A percentile compares a stretch with the other conserved stretches of the same genome.
These are phyloP conservation scores for Penicillium sclerotiorum DNA, from an alignment of 2,329 filamentous ascomycete species.

Conservation along the genomic window DNA sequence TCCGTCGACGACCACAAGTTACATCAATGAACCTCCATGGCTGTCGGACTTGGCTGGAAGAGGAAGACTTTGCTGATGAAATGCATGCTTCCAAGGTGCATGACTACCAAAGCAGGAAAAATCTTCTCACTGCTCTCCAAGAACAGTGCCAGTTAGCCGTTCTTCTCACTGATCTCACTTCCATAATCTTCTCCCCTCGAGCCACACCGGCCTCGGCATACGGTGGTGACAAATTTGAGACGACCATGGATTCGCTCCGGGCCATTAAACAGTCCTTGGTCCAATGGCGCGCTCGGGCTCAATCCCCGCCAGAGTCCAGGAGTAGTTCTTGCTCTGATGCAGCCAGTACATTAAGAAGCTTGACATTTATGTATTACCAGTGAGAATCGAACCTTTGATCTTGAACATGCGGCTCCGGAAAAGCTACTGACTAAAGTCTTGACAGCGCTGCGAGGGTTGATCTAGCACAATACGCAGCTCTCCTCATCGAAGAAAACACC, in stretches of 20 bases:
- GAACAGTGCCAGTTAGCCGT: slow-evolving; percentile 52
- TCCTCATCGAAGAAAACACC: slow-evolving; percentile 45
- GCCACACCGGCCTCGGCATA: slow-evolving; percentile 15
- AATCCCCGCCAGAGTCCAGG: not conserved
- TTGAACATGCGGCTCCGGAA: too few species aligned
- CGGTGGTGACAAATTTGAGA: slow-evolving; percentile 16
- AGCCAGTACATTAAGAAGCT: slow-evolving; percentile 49
- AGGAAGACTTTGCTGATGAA: slow-evolving; percentile 52
- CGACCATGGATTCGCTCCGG: slow-evolving; percentile 11
- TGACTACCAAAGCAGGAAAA: slow-evolving; percentile 48
- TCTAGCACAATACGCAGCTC: slow-evolving; percentile 52
- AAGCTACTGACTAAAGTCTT: not conserved
- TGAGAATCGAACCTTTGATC: slow-evolving; percentile 31
- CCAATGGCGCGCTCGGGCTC: slow-evolving; percentile 20
- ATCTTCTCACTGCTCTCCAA: slow-evolving; percentile 50
- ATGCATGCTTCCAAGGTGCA: slow-evolving; percentile 51
- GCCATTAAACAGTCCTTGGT: slow-evolving; percentile 20
- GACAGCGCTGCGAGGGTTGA: slow-evolving; percentile 47
- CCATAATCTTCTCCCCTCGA: slow-evolving; percentile 46
- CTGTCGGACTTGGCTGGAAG: slow-evolving; percentile 41
- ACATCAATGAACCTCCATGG: slow-evolving; percentile 52
- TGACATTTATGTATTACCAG: slow-evolving; percentile 58
- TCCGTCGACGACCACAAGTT: slow-evolving; percentile 56
- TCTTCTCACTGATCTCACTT: slow-evolving; percentile 52
- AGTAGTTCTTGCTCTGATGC: slow-evolving; percentile 40